Conservation (phyloP, 306 rosid species). For the Gillenia trifoliata region DNA sequence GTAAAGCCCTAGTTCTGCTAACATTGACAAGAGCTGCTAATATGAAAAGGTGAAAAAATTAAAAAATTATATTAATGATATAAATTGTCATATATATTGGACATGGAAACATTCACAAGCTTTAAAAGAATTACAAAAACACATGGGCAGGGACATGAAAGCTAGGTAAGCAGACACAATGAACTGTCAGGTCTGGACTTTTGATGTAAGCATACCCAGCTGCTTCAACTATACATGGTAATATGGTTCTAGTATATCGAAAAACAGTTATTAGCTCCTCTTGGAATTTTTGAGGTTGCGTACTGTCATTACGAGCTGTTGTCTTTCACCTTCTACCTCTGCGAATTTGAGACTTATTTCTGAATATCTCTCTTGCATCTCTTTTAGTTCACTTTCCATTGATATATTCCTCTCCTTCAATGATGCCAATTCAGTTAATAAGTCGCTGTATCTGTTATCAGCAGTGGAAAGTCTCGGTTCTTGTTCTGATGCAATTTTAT, state of each 20-base stretch:
- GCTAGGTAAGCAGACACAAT: constrained; percentile 19
- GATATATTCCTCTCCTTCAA: constrained; percentile 59
- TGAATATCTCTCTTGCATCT: constrained; percentile 97
- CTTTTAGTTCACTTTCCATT: constrained; percentile 92
- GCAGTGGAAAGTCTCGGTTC: constrained; percentile 11
- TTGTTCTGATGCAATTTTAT: constrained; percentile 24
- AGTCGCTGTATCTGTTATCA: constrained; percentile 22
- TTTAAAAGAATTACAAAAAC: constrained; percentile 23
- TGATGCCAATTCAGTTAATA: constrained; percentile 39
- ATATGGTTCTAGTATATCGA: constrained; percentile 14
- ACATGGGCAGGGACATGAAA: background rate
- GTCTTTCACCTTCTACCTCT: constrained; percentile 98
- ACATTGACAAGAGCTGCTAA: background rate
- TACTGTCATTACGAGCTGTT: constrained; percentile 86
- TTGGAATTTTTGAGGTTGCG: constrained; percentile 62
- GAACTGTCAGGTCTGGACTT: constrained; percentile 23
- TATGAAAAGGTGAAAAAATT: constrained; percentile 22
- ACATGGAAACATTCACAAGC: constrained; percentile 14
- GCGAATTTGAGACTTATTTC: constrained; percentile 97
- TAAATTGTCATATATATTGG: background rate
- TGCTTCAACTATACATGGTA: constrained; percentile 47
- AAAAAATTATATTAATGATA: constrained; percentile 21
- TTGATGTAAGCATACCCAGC: constrained; percentile 19
- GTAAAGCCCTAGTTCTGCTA: background rate
- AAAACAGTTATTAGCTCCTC: constrained; percentile 36